Evolutionary conservation across 148 eudicot species (phyloP).

Genomic region (Camellia lanceoleosa): DNA sequence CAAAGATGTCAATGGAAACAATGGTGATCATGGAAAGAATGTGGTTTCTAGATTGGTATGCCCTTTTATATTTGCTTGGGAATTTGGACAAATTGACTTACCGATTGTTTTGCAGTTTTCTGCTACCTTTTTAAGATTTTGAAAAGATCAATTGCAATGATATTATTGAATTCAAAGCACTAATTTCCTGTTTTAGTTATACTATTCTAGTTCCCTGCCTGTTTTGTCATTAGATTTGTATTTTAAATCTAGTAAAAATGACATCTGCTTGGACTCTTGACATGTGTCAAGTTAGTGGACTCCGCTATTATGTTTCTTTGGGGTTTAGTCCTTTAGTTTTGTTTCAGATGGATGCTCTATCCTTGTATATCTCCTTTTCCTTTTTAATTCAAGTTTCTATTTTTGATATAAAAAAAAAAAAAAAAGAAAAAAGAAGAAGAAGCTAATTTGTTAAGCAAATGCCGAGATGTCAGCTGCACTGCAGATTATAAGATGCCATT

Average conservation of each 20-base stretch:
- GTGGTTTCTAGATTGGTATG: constrained; percentile 88
- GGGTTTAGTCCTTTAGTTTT: neutral
- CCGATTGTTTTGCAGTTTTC: neutral
- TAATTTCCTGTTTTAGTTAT: neutral
- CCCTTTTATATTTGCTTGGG: neutral
- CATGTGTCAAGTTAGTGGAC: neutral
- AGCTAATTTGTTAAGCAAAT: neutral
- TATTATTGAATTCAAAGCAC: neutral
- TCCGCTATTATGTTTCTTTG: neutral
- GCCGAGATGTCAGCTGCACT: neutral
- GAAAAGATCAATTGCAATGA: neutral
- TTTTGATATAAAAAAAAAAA: neutral
- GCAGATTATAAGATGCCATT: neutral
- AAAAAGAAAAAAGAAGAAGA: too few species aligned
- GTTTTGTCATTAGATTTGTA: neutral
- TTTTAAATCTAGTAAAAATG: neutral
- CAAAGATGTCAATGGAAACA: constrained; percentile 65
- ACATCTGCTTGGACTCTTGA: neutral
- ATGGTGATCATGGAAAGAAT: constrained; percentile 70
- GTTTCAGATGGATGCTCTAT: neutral
- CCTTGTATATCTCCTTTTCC: neutral
- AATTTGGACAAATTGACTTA: neutral
- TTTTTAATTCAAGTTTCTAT: neutral
- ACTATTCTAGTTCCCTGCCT: neutral
- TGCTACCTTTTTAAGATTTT: constrained; percentile 1